Evolutionary conservation across 2,329 filamentous ascomycete genomes (phyloP), one percentile per base, ranked within the genome.

Genomic region (Teratosphaeria gauchensis): DNA sequence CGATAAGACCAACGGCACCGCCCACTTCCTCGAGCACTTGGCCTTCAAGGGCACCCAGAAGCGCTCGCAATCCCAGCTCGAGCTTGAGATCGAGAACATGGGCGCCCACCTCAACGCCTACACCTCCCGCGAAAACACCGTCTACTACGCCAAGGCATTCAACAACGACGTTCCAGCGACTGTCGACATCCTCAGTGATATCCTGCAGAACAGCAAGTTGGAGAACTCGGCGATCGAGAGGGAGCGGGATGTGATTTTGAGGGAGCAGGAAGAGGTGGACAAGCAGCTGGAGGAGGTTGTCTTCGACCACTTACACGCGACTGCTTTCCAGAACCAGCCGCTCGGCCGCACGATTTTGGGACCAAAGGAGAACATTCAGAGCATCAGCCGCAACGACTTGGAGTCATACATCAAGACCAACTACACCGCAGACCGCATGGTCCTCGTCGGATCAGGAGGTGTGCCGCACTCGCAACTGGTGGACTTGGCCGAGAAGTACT

Each of bases 21-120:
- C 94, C 73, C 94, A 99, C 82, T 99, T 99, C 84, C 86, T 99
- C 71, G 94, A 99, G 84, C 94, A 99, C 82, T 85, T 99, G 77
- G 95, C 95, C 71, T 99, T 99, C 87, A 99, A 99, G 92, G 94
- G 94, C 70, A 99, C 94, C 68, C 83, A 88, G 77, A 95, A 89
- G 82, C 86, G 94, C 78, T 91, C 89, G 66, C 94, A 99, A 79
- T 89, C 95, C 76, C 94, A 99, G 81, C 83, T 99, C 75, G 94
- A 99, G 82, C 87, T 99, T 66, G 94, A 99, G 82, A 97, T 99
- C 74, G 94, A 99, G 84, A 99, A 99, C 82, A 96, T 99, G 90
- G 94, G 94, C 76, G 94, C 90, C 66, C 94, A 99, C 81, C 84
- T 99, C 71, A 99, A 99, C 79, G 94, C 94, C 76, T 99, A 99